Evolutionary conservation across 2,329 filamentous ascomycete species (phyloP).

Genomic region (Ophiostoma quercus): DNA sequence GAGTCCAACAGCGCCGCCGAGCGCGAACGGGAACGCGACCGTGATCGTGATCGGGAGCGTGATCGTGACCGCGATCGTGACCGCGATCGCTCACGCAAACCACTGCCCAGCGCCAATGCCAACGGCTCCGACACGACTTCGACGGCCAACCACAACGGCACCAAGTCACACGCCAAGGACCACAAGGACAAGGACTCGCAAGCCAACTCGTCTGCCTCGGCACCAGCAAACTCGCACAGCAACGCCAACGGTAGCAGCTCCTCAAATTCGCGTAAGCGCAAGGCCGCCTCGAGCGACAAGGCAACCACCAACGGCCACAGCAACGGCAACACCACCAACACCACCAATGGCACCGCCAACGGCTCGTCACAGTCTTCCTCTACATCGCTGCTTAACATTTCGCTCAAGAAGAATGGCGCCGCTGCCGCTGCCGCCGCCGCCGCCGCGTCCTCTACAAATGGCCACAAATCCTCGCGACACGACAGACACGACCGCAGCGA

Average conservation of each 20-base stretch:
- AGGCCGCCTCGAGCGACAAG: conserved; percentile 52
- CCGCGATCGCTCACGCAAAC: conserved; percentile 23
- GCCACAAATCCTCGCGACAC: neutral
- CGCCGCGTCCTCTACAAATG: conserved; percentile 31
- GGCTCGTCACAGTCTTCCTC: conserved; percentile 18
- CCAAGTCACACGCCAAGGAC: conserved; percentile 21
- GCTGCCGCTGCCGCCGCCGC: conserved; percentile 31
- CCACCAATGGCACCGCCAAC: conserved; percentile 15
- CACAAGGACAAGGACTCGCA: conserved; percentile 29
- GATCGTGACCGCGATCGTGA: conserved; percentile 13
- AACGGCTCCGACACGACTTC: conserved; percentile 29
- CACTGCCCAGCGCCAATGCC: conserved; percentile 23
- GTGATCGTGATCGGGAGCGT: too few relatives aligned
- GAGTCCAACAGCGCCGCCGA: conserved; percentile 16
- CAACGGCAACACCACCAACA: neutral
- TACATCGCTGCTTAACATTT: conserved; percentile 22
- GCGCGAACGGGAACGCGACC: conserved; percentile 1
- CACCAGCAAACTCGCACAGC: neutral
- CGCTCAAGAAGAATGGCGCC: conserved; percentile 25
- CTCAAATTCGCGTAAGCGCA: conserved; percentile 70
- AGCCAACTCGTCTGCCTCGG: conserved; percentile 28
- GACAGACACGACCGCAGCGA: neutral
- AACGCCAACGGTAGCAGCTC: conserved; percentile 27
- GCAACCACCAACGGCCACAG: conserved; percentile 25
- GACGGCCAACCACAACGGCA: conserved; percentile 27